Percentiles rank a stretch among this genome's conserved stretches.
Conservation (phyloP, 441 rosid species). For the Populus hybrid region DNA sequence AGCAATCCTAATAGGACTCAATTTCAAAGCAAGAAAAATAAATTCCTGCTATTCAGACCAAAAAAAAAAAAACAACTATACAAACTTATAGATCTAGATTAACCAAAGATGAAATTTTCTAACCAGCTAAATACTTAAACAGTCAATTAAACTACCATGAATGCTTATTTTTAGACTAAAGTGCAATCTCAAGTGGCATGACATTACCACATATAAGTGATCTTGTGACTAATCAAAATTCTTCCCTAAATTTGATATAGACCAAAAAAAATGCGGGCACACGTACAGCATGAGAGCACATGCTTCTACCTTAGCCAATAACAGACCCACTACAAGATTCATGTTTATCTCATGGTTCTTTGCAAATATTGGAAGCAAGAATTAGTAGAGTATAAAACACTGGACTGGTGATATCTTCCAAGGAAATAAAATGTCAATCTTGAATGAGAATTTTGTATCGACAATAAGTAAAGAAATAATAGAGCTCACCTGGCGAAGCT, state of each 20-base stretch:
- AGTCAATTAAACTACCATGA: background rate
- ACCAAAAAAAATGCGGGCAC: background rate
- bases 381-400: background rate
- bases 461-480: background rate
- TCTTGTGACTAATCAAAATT: background rate
- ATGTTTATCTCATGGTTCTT: background rate
- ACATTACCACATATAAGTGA: background rate
- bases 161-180: background rate
- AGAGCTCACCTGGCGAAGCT: slow-evolving; percentile 85
- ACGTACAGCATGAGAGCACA: background rate
- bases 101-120: background rate
- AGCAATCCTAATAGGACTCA: background rate
- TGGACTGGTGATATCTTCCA: background rate
- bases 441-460: background rate
- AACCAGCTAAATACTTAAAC: background rate
- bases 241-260: background rate
- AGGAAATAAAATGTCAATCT: background rate
- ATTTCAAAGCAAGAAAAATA: background rate
- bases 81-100: background rate
- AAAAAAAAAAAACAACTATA: background rate
- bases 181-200: background rate
- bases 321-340: background rate
- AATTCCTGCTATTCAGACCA: background rate
- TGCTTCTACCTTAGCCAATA: background rate
- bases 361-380: background rate